Evolutionary conservation across 2,329 filamentous ascomycete species (phyloP).

Genomic region (Talaromyces sp.): DNA sequence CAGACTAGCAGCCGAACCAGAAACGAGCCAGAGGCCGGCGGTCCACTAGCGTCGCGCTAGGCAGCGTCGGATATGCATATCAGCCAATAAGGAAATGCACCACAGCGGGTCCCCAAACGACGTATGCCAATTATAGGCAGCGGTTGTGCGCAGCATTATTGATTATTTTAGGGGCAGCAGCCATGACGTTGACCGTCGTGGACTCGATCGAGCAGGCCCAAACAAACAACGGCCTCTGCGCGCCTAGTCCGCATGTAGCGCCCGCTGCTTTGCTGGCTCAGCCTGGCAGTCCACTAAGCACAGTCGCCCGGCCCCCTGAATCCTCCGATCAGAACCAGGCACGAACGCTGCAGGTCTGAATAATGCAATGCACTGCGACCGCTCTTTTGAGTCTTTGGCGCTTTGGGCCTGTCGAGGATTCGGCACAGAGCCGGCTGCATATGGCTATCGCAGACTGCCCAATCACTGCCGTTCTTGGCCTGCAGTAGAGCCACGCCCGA

Average conservation of each 20-base stretch:
- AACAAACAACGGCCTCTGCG: not conserved
- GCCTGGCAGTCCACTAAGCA: not conserved
- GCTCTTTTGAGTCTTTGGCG: not conserved
- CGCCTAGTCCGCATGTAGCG: not conserved
- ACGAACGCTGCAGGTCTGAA: not conserved
- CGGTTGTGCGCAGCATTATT: not conserved
- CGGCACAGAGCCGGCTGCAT: not conserved
- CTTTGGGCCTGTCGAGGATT: not conserved
- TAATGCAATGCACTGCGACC: not conserved
- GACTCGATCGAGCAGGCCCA: not conserved
- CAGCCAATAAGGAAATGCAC: not conserved
- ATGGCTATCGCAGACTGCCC: not conserved
- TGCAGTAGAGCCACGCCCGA: not conserved
- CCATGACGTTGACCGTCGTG: constrained; percentile 11
- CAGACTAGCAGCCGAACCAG: not conserved
- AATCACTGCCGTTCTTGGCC: not conserved
- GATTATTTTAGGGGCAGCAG: not conserved
- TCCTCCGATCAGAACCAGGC: not conserved
- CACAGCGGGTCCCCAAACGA: not conserved
- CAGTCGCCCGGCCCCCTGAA: not conserved
- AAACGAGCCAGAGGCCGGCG: not conserved
- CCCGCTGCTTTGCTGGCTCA: not conserved
- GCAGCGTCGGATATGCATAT: not conserved
- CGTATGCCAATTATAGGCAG: not conserved
- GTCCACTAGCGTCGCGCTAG: not conserved